Percentiles rank a stretch among this genome's conserved stretches.
These are phyloP conservation scores for Tephrocybe sp. DNA, from an alignment of 768 basidiomycete genomes.

Conservation along the genomic window DNA sequence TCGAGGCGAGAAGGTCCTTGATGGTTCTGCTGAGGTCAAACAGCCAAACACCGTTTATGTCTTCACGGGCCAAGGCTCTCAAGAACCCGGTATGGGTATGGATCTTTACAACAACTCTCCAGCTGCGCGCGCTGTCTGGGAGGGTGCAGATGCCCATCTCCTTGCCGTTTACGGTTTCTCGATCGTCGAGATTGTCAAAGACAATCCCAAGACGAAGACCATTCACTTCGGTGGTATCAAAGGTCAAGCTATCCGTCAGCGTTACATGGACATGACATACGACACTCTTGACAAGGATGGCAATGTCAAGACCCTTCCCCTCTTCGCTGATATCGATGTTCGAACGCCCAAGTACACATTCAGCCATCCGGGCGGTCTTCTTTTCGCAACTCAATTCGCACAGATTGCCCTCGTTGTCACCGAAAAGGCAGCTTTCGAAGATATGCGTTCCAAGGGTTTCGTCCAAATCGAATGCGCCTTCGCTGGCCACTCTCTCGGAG, in stretches of 20 bases:
- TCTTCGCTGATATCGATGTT: conserved; percentile 93
- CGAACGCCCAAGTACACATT: conserved; percentile 98
- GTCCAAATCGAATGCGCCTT: conserved; percentile 92
- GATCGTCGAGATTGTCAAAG: conserved; percentile 97
- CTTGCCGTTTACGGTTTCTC: conserved; percentile 97
- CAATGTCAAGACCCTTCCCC: conserved; percentile 90
- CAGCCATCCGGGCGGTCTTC: conserved; percentile 90
- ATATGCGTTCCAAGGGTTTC: conserved; percentile 95
- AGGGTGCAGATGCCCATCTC: conserved; percentile 90
- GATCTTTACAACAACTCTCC: conserved; percentile 92
- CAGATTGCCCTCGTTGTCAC: conserved; percentile 98
- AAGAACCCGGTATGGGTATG: conserved; percentile 99
- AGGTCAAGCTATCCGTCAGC: conserved; percentile 94
- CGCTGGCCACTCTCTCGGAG: conserved; percentile 97
- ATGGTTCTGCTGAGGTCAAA: conserved; percentile 89
- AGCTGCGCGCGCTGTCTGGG: conserved; percentile 96
- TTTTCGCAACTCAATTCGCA: conserved; percentile 98
- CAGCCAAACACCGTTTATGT: conserved; percentile 94
- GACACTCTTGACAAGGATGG: conserved; percentile 97
- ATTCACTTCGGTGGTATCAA: conserved; percentile 99
- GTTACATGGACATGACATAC: conserved; percentile 99
- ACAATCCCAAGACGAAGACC: conserved; percentile 97
- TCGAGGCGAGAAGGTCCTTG: conserved; percentile 86
- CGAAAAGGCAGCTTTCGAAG: conserved; percentile 97
- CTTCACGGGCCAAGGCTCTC: conserved; percentile 98